phyloP scores from a whole-genome alignment of 1,284 basidiomycete species.

The Malassezia dermatis region DNA sequence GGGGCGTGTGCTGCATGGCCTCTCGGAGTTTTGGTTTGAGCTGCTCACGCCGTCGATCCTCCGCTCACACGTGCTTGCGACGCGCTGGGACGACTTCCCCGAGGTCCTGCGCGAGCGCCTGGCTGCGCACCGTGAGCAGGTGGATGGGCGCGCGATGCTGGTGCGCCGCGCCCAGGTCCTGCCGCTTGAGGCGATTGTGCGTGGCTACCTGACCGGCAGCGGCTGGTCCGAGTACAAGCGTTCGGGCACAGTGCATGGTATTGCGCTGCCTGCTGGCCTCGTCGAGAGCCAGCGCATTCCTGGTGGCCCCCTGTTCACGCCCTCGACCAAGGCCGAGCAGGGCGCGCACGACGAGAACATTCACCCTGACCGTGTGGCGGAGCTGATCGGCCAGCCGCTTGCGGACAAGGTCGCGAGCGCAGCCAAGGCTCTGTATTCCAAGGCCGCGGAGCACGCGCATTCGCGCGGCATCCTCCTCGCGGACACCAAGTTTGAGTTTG shows the following conservation, averaged over 20 bases:
- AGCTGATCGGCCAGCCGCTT: conserved; percentile 50
- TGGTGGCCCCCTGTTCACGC: conserved; percentile 70
- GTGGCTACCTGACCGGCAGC: conserved; percentile 94
- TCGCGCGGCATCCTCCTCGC: conserved; percentile 80
- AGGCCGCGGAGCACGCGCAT: conserved; percentile 67
- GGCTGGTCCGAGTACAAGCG: conserved; percentile 91
- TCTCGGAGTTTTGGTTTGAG: conserved; percentile 92
- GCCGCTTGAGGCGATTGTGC: conserved; percentile 90
- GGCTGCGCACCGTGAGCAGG: conserved; percentile 49
- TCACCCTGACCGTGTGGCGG: conserved; percentile 61
- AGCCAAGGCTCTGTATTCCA: conserved; percentile 62
- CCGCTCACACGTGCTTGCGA: conserved; percentile 40
- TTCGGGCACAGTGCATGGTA: conserved; percentile 77
- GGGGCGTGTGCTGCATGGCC: conserved; percentile 75
- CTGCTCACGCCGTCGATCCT: conserved; percentile 52
- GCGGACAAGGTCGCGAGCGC: conserved; percentile 57
- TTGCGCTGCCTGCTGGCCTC: conserved; percentile 63
- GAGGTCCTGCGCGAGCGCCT: conserved; percentile 24
- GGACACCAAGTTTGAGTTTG: conserved; percentile 87
- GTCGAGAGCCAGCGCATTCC: conserved; percentile 64
- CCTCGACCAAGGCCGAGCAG: conserved; percentile 90
- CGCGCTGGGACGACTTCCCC: conserved; percentile 30
- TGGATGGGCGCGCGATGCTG: conserved; percentile 79
- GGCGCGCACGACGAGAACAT: conserved; percentile 97
- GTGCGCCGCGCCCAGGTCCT: conserved; percentile 81